Conservation (phyloP, 139 green algal genomes). For the Haematococcus lacustris region DNA sequence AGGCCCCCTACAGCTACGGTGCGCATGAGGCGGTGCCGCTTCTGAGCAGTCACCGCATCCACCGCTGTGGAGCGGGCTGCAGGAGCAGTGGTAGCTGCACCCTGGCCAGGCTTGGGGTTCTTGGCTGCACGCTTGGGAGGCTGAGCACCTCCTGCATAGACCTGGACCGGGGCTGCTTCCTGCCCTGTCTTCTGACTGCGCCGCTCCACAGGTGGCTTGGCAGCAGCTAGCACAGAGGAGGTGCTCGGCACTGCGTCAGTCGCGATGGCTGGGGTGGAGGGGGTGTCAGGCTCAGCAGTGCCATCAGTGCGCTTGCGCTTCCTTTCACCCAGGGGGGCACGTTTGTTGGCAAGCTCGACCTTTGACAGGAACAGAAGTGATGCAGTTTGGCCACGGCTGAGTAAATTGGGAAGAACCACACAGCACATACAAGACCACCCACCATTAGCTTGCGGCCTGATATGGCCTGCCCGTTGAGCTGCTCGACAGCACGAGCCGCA, state of each 20-base stretch:
- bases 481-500: slow-evolving; percentile 57
- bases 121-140: too few species aligned
- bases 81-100: too few species aligned
- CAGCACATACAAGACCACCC: not conserved
- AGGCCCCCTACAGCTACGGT: slow-evolving; percentile 72
- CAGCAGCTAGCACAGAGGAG: not conserved
- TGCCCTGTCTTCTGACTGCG: too few species aligned
- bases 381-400: not conserved
- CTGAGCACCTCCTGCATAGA: too few species aligned
- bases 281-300: not conserved
- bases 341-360: slow-evolving; percentile 67
- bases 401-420: not conserved
- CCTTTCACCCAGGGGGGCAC: slow-evolving; percentile 56
- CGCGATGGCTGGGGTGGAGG: too few species aligned
- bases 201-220: not conserved
- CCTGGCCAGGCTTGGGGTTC: too few species aligned
- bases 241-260: too few species aligned
- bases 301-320: slow-evolving; percentile 32
- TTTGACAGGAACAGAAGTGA: slow-evolving; percentile 13
- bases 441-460: slow-evolving; percentile 48
- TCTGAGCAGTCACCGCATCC: too few species aligned
- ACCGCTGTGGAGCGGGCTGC: too few species aligned
- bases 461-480: slow-evolving; percentile 52
- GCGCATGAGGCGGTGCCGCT: slow-evolving; percentile 60
- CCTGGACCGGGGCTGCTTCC: too few species aligned